Evolutionary conservation across 106 monocot genomes (phyloP).

Genomic region (Hemerocallis citrina): DNA sequence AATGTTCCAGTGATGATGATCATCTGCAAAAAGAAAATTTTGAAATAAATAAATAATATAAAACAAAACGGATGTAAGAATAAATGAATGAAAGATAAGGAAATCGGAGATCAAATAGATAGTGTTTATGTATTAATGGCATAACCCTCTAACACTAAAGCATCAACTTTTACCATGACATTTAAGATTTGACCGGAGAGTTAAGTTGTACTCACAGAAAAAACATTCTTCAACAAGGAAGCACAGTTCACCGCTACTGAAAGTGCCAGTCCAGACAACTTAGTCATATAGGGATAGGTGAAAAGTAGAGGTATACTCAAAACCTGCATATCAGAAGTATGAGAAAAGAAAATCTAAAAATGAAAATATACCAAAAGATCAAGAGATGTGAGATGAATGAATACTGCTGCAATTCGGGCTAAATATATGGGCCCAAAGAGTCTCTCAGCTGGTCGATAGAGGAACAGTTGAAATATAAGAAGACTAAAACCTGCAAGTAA

Average conservation of each 20-base stretch:
- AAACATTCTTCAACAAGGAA: conserved; percentile 63
- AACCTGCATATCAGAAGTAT: conserved; percentile 28
- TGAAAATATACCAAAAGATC: not conserved
- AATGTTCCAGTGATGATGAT: conserved; percentile 38
- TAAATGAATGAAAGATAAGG: not conserved
- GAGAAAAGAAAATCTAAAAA: not conserved
- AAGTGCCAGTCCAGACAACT: conserved; percentile 46
- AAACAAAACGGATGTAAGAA: not conserved
- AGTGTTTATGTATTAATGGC: no score
- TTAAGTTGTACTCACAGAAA: conserved; percentile 64
- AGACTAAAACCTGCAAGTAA: conserved; percentile 42
- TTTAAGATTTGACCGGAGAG: no score
- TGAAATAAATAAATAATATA: not conserved
- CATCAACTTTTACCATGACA: no score
- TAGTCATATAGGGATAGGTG: conserved; percentile 46
- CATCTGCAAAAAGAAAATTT: conserved; percentile 22
- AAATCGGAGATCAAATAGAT: not conserved
- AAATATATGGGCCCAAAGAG: conserved; percentile 40
- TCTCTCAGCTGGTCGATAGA: conserved; percentile 50
- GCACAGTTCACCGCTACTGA: conserved; percentile 37
- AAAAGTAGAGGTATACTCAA: conserved; percentile 42
- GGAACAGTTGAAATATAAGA: conserved; percentile 47
- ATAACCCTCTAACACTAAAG: no score
- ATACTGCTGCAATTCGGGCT: conserved; percentile 43
- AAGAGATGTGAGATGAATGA: not conserved